Percentiles rank a stretch among this genome's conserved stretches.
Evolutionary conservation across 2,329 filamentous ascomycete species (phyloP).

Genomic region (Penicillium sp.): DNA sequence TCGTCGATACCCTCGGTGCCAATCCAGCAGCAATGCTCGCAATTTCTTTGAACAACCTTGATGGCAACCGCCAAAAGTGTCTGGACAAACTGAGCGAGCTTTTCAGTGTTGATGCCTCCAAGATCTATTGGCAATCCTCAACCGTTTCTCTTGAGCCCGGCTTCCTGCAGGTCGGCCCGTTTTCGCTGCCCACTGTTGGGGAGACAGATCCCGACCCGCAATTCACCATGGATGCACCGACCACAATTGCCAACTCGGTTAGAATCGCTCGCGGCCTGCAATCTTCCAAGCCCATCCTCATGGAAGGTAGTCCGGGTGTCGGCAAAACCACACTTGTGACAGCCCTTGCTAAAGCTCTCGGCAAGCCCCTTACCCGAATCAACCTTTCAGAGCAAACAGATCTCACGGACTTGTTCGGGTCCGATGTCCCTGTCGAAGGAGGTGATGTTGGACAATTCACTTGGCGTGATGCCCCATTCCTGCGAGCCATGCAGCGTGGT

Average conservation of each 20-base stretch:
- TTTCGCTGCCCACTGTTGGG: conserved; percentile 62
- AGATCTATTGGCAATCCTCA: conserved; percentile 66
- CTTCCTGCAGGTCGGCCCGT: conserved; percentile 70
- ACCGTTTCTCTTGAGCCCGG: conserved; percentile 58
- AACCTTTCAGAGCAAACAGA: conserved; percentile 98
- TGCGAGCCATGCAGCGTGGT: conserved; percentile 94
- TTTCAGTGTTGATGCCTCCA: conserved; percentile 62
- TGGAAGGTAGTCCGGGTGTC: conserved; percentile 97
- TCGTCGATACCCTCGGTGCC: conserved; percentile 90
- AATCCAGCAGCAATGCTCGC: conserved; percentile 88
- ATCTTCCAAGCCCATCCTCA: conserved; percentile 83
- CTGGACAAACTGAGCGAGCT: conserved; percentile 71
- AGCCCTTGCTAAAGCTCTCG: conserved; percentile 77
- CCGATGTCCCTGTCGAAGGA: conserved; percentile 93
- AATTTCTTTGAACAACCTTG: conserved; percentile 68
- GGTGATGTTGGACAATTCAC: conserved; percentile 86
- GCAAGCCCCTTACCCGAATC: conserved; percentile 83
- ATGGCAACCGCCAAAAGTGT: conserved; percentile 71
- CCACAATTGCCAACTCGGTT: conserved; percentile 87
- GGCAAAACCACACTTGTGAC: conserved; percentile 94
- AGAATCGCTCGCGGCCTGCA: conserved; percentile 86
- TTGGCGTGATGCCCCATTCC: conserved; percentile 93
- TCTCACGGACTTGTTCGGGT: conserved; percentile 94
- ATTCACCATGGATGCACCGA: conserved; percentile 85
- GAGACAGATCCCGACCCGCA: conserved; percentile 56